Base-by-base conservation (phyloP, 73 alveolate genomes). In the Tetrahymena borealis region DNA sequence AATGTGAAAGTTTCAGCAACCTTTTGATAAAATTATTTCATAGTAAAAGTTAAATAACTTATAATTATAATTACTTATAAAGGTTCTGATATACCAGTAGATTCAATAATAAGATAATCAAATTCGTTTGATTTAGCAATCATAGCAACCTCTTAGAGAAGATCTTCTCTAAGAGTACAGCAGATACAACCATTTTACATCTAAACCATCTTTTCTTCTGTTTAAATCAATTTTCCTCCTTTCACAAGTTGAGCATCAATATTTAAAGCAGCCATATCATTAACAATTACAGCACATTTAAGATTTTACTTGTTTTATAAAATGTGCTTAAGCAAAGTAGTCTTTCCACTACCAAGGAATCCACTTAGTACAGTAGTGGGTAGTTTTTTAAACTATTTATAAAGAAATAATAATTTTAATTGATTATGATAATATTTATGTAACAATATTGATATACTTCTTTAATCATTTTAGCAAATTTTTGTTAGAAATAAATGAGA, bases 271-370 rank as follows among this genome's bases (percentile, higher is more conserved):
- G 96, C 97, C 98, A 96, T 96, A 78, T 96, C 98, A 77, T 96
- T 96, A 37, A 96, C 98, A 20, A 96, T 41, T 16, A 96, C 98
- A 32, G 98, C 98, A 18, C 93, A 90, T 91, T 91, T 96, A 41
- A 37, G 28, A 39, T 94, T 91, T 15, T 93, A 92, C 1, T 94
- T 90, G 28, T 93, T 42, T 32, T 79, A 33, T 7, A 96, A 91
- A 43, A 96, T 95, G 41, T 91, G 94, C 33, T 93, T 96, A 90
- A 96, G 79, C 39, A 96, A 40, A 28, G 98, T 96, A 35, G 98
- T 96, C 95, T 96, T 96, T 28, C 98, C 98, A 18, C 97, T 90
- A 7, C 98, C 98, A 78, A 96, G 78, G 78, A 96, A 96, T n/a
- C 98, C 98, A 28, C 96, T 93, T 28, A 96, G 94, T 37, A 96